phyloP scores from a whole-genome alignment of 139 green algal species.

The Coelastrella sp. region DNA sequence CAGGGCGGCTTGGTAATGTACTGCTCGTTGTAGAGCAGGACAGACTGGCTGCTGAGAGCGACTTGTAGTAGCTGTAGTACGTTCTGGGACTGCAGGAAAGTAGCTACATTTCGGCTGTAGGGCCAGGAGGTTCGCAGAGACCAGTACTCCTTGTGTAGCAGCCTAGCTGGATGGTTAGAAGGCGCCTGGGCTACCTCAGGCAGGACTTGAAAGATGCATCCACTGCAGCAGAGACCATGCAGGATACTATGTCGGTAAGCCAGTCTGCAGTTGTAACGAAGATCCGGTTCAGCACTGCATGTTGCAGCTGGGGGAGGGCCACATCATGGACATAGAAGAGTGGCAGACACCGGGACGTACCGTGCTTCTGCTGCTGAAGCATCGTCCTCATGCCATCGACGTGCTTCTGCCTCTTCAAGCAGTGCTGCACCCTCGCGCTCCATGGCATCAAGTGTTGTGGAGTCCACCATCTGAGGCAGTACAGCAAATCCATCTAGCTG shows the following conservation, averaged over 20 bases:
- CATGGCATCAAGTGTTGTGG: slow-evolving; percentile 2
- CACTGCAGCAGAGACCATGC: slow-evolving; percentile 1
- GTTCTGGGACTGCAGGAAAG: background rate
- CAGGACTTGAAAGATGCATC: slow-evolving; percentile 27
- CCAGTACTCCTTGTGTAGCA: background rate
- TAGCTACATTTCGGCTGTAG: background rate
- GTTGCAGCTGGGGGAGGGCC: no score
- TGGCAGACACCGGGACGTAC: background rate
- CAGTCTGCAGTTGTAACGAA: no score
- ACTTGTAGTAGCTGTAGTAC: slow-evolving; percentile 14
- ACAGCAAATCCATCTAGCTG: background rate
- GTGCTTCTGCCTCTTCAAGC: slow-evolving; percentile 25
- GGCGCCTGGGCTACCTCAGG: background rate
- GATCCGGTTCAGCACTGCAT: no score
- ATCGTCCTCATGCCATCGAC: background rate
- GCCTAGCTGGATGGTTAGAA: background rate
- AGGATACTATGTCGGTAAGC: no score
- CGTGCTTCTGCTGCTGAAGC: background rate
- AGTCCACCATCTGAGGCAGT: background rate
- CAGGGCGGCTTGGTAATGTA: slow-evolving; percentile 33
- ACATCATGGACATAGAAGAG: no score
- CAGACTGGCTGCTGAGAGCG: background rate
- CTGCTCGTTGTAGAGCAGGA: slow-evolving; percentile 43
- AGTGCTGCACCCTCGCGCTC: background rate
- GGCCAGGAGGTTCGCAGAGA: background rate